Evolutionary conservation across 2,329 filamentous ascomycete genomes (phyloP).

Genomic region (Penicillium sp.): DNA sequence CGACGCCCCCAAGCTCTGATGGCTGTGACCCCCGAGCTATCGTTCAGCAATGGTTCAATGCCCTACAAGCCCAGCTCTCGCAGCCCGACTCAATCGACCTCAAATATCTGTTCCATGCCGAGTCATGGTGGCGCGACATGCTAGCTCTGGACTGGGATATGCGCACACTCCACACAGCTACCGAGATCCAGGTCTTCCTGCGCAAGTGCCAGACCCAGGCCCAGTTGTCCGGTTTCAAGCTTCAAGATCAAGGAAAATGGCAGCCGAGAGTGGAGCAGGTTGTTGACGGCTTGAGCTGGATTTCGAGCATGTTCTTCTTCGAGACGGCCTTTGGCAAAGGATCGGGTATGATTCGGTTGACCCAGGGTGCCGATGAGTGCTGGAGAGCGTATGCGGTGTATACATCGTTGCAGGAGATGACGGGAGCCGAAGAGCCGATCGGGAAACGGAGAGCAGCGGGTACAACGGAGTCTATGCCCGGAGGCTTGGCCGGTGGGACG

Average conservation of each 20-base stretch:
- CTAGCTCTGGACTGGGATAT: conserved; percentile 43
- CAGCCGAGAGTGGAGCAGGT: conserved; percentile 30
- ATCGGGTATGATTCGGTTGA: conserved; percentile 38
- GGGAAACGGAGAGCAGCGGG: conserved; percentile 33
- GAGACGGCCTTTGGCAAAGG: conserved; percentile 39
- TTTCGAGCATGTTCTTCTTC: conserved; percentile 43
- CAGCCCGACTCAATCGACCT: conserved; percentile 17
- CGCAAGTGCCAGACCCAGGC: conserved; percentile 24
- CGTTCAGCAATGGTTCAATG: conserved; percentile 34
- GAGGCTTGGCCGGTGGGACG: conserved; percentile 32
- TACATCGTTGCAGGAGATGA: conserved; percentile 39
- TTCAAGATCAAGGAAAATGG: conserved; percentile 35
- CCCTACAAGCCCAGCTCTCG: conserved; percentile 26
- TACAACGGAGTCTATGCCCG: conserved; percentile 35
- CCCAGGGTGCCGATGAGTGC: conserved; percentile 23
- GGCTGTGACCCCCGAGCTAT: conserved; percentile 26
- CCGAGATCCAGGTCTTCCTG: conserved; percentile 34
- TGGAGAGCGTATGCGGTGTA: conserved; percentile 44
- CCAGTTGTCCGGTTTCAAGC: conserved; percentile 29
- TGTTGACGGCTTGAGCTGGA: conserved; percentile 33
- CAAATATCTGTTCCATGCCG: conserved; percentile 32
- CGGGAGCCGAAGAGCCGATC: conserved; percentile 34
- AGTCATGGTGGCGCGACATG: conserved; percentile 46
- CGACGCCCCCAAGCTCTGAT: conserved; percentile 18
- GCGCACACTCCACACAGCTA: conserved; percentile 34